Conservation (phyloP, 2,329 filamentous ascomycete genomes). For the Nothomitra cinnamomea region DNA sequence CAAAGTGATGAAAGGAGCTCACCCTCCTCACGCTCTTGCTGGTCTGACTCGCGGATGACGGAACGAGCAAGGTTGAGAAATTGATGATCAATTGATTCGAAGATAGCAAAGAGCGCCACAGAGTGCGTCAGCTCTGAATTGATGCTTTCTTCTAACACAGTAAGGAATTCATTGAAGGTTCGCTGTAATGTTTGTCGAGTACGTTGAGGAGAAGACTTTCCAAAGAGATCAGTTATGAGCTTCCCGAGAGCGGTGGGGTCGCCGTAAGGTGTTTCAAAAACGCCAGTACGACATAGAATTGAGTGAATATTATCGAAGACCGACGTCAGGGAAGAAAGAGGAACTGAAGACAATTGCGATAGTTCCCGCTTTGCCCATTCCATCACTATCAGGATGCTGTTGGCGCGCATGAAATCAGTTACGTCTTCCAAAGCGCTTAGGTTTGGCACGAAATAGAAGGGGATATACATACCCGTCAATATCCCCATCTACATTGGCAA, state of each 20-base stretch:
- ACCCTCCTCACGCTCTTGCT: constrained; percentile 62
- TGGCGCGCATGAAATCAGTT: constrained; percentile 11
- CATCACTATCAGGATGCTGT: constrained; percentile 79
- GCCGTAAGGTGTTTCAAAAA: constrained; percentile 39
- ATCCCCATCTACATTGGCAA: constrained; percentile 82
- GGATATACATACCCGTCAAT: constrained; percentile 50
- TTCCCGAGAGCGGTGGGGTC: constrained; percentile 51
- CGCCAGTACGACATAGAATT: constrained; percentile 46
- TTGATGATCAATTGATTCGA: constrained; percentile 78
- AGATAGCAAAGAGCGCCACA: constrained; percentile 68
- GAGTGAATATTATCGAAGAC: constrained; percentile 74
- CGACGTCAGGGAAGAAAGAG: constrained; percentile 45
- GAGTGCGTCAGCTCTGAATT: constrained; percentile 67
- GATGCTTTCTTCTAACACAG: constrained; percentile 78
- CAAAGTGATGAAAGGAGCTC: constrained; percentile 74
- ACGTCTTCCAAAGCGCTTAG: constrained; percentile 10
- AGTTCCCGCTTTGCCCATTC: constrained; percentile 87
- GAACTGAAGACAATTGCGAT: constrained; percentile 43
- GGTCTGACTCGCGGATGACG: constrained; percentile 66
- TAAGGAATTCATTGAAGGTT: constrained; percentile 75
- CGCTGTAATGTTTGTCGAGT: constrained; percentile 67
- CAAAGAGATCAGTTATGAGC: constrained; percentile 57
- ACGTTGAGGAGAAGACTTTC: constrained; percentile 62
- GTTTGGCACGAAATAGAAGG: constrained; percentile 5
- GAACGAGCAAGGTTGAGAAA: constrained; percentile 77